Conservation (phyloP, 129 eudicot genomes). For the Deinandra increscens region DNA sequence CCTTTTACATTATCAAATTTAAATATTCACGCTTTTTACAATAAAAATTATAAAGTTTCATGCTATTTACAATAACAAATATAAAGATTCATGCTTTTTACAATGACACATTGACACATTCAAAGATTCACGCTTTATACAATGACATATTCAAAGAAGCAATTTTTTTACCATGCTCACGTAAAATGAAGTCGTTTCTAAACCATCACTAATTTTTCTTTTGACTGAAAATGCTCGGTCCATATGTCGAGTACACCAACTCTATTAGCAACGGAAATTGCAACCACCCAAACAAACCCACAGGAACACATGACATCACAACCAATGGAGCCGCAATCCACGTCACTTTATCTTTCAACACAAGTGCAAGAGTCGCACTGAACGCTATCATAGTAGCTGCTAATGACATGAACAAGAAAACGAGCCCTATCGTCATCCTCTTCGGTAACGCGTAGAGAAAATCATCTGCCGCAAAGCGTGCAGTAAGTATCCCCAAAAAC, state of each 20-base stretch:
- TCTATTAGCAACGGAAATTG: conserved; percentile 21
- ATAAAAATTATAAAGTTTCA: no score
- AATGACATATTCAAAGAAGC: no score
- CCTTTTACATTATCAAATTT: no score
- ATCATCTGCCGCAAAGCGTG: conserved; percentile 8
- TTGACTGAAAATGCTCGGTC: conserved; percentile 9
- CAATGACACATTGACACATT: no score
- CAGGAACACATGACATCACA: conserved; percentile 11
- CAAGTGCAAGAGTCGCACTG: conserved; percentile 15
- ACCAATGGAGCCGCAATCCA: conserved; percentile 21
- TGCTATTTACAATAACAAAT: no score
- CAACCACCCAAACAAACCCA: conserved; percentile 15
- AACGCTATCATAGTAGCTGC: conserved; percentile 20
- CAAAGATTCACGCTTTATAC: no score
- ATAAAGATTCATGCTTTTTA: no score
- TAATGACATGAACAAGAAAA: conserved; percentile 18
- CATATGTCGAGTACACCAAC: conserved; percentile 11
- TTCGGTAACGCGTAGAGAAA: conserved; percentile 7
- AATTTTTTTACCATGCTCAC: no score
- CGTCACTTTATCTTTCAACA: not conserved
- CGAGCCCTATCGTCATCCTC: conserved; percentile 18
- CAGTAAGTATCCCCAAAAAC: conserved; percentile 18
- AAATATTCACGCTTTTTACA: no score
- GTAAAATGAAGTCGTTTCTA: no score
- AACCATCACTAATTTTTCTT: not conserved